These are phyloP conservation scores for Colletotrichum orbiculare DNA, from an alignment of 2,329 filamentous ascomycete species.

Conservation along the genomic window DNA sequence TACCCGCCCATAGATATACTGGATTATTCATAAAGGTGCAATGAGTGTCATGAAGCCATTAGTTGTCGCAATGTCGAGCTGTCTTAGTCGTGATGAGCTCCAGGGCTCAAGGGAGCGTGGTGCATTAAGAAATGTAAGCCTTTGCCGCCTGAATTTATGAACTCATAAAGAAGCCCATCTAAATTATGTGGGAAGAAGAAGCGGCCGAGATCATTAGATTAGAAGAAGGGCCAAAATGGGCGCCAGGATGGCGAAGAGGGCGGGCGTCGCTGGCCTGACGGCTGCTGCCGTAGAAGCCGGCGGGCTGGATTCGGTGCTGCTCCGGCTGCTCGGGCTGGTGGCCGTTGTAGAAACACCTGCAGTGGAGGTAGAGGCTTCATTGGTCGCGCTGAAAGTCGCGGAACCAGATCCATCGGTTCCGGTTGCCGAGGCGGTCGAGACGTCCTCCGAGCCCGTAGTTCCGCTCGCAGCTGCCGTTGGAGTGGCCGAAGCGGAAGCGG, in stretches of 20 bases:
- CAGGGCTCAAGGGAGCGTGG: conserved; percentile 14
- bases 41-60: conserved; percentile 33
- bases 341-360: background rate
- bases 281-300: conserved; percentile 4
- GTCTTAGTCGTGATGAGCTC: background rate
- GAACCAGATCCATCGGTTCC: background rate
- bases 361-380: background rate
- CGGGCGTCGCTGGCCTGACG: conserved; percentile 4
- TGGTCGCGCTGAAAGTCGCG: background rate
- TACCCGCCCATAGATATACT: conserved; percentile 5
- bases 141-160: conserved; percentile 15
- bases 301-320: conserved; percentile 3
- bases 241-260: conserved; percentile 20
- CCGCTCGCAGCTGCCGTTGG: background rate
- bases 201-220: conserved; percentile 10
- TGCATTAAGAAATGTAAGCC: conserved; percentile 19
- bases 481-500: background rate
- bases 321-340: conserved; percentile 8
- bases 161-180: background rate
- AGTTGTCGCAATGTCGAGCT: background rate
- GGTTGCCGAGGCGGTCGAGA: conserved; percentile 7
- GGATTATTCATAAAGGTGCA: conserved; percentile 23
- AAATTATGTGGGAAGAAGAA: conserved; percentile 6
- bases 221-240: conserved; percentile 29
- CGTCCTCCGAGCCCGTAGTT: background rate